These are phyloP conservation scores for Aspergillus sergii DNA, from an alignment of 2,329 filamentous ascomycete species.

Conservation along the genomic window DNA sequence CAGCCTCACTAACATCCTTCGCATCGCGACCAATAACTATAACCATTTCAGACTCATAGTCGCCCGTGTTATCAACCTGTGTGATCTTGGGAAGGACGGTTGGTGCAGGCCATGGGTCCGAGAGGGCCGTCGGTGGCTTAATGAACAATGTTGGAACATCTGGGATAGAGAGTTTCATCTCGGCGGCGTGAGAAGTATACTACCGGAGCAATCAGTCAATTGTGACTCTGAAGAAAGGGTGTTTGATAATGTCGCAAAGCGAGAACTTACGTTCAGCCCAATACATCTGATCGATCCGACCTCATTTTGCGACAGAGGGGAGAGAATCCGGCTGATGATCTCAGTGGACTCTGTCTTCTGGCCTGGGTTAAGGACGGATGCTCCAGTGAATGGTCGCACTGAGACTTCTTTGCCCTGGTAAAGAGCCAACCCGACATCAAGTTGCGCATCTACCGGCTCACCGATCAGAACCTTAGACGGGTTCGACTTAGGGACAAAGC, in stretches of 20 bases:
- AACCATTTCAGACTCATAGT: constrained; percentile 63
- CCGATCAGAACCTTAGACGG: constrained; percentile 56
- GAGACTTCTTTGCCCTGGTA: constrained; percentile 59
- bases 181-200: constrained; percentile 55
- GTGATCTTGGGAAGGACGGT: constrained; percentile 58
- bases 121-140: constrained; percentile 59
- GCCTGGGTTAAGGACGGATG: constrained; percentile 60
- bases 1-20: constrained; percentile 58
- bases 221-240: not conserved
- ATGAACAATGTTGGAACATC: constrained; percentile 60
- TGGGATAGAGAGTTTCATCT: constrained; percentile 57
- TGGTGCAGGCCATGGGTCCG: constrained; percentile 56
- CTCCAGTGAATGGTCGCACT: constrained; percentile 60
- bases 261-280: constrained; percentile 54
- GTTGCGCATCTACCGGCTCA: constrained; percentile 54
- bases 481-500: constrained; percentile 59
- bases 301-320: constrained; percentile 52
- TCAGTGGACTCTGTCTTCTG: constrained; percentile 48
- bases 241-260: not conserved
- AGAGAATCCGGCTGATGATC: constrained; percentile 49
- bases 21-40: constrained; percentile 57
- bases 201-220: constrained; percentile 20
- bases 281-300: constrained; percentile 63
- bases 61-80: constrained; percentile 56
- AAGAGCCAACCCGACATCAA: constrained; percentile 62